Percentiles rank a stretch among this genome's conserved stretches.
Evolutionary conservation across 2,329 filamentous ascomycete genomes (phyloP).

Genomic region (Neocucurbitaria cava): DNA sequence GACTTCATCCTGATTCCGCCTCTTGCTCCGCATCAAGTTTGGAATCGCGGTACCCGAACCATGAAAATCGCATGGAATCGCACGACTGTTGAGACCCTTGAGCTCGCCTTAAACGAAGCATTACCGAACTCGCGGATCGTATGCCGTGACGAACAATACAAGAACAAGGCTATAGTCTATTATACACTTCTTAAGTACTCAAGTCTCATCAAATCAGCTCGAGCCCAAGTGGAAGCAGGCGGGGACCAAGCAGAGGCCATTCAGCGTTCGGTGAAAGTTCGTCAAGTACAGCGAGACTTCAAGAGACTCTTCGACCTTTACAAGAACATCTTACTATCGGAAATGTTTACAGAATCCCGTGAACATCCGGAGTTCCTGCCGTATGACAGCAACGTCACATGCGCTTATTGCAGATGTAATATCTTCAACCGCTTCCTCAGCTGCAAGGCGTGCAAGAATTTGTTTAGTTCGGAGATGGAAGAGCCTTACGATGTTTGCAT

Average conservation of each 20-base stretch:
- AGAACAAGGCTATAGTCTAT: constrained; percentile 95
- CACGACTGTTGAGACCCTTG: constrained; percentile 88
- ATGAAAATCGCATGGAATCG: constrained; percentile 99
- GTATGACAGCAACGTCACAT: constrained; percentile 91
- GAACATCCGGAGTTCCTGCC: constrained; percentile 78
- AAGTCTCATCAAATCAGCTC: constrained; percentile 63
- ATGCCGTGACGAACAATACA: constrained; percentile 97
- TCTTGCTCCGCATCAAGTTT: constrained; percentile 93
- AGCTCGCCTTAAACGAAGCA: constrained; percentile 84
- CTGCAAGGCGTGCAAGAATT: constrained; percentile 81
- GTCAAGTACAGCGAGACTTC: constrained; percentile 83
- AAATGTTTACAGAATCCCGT: constrained; percentile 76
- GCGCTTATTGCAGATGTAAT: constrained; percentile 93
- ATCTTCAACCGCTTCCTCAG: constrained; percentile 98
- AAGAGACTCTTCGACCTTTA: constrained; percentile 79
- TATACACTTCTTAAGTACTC: constrained; percentile 84
- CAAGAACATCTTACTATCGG: constrained; percentile 79
- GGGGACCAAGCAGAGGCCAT: constrained; percentile 46
- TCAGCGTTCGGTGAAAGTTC: constrained; percentile 59
- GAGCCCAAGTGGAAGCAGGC: constrained; percentile 59
- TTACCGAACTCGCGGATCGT: constrained; percentile 88
- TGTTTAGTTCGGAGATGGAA: constrained; percentile 71
- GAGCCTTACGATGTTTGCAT: constrained; percentile 96
- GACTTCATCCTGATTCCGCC: constrained; percentile 95
- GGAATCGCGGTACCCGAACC: constrained; percentile 94